phyloP scores from a whole-genome alignment of 1,284 basidiomycete genomes.

The Trametes pubescens region DNA sequence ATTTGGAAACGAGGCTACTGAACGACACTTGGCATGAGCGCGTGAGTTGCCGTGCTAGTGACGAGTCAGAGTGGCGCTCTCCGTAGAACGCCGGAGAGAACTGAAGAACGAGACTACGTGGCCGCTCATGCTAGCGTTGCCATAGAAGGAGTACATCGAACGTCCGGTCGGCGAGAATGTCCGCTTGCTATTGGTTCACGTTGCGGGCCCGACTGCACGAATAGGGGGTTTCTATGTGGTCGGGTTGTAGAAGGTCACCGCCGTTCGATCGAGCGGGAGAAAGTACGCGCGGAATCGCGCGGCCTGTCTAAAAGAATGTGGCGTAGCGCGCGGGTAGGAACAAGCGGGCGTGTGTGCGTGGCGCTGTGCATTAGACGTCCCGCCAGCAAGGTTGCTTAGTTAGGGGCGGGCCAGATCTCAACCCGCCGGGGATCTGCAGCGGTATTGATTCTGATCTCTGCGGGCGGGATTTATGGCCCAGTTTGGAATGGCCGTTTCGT shows the following conservation, averaged over 20 bases:
- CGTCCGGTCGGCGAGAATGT: background rate
- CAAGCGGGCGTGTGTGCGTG: background rate
- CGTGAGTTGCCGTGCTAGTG: background rate
- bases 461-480: background rate
- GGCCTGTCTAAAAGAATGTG: background rate
- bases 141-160: background rate
- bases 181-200: background rate
- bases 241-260: constrained; percentile 1
- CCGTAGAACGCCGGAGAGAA: constrained; percentile 7
- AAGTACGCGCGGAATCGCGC: background rate
- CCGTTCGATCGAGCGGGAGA: background rate
- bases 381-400: background rate
- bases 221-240: background rate
- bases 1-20: no score
- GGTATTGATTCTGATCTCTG: constrained; percentile 1
- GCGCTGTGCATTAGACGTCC: background rate
- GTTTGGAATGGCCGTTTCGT: background rate
- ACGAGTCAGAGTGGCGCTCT: background rate
- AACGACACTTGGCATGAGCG: no score
- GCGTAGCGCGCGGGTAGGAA: background rate
- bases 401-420: background rate
- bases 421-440: background rate
- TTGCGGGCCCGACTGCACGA: background rate
- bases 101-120: background rate
- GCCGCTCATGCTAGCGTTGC: background rate